Conservation (phyloP, 2,329 filamentous ascomycete species). For the Penicillium fuscoglaucum region DNA sequence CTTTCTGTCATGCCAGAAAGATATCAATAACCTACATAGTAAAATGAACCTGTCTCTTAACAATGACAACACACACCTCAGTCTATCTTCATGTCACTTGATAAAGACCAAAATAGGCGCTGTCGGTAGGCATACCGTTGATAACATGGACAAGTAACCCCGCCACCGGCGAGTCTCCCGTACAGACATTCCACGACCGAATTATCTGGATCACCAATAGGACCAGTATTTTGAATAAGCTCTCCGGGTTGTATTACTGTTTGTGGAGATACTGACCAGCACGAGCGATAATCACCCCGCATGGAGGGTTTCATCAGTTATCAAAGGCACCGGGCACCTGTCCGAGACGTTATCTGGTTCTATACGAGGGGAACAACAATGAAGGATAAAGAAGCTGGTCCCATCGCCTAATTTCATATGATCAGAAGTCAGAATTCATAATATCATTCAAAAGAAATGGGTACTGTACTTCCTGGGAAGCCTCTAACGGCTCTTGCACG, state of each 20-base stretch:
- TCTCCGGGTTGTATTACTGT: background rate
- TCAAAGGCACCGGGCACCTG: constrained; percentile 5
- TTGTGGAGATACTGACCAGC: background rate
- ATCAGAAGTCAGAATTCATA: background rate
- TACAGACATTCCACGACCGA: background rate
- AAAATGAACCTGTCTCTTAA: background rate
- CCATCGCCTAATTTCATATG: background rate
- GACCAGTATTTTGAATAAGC: background rate
- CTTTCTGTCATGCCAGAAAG: background rate
- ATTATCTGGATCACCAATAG: constrained; percentile 4
- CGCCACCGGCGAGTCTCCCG: constrained; percentile 12
- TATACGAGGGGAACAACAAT: background rate
- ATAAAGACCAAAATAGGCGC: background rate
- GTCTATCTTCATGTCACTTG: background rate
- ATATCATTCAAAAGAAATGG: background rate
- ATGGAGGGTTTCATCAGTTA: background rate
- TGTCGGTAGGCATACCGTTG: constrained; percentile 9
- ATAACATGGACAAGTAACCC: constrained; percentile 2
- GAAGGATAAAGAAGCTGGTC: constrained; percentile 8
- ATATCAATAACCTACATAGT: background rate
- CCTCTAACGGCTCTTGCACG: constrained; percentile 3
- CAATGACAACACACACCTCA: background rate
- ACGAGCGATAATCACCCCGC: background rate
- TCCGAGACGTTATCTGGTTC: constrained; percentile 4
- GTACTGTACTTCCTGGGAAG: constrained; percentile 3